Evolutionary conservation across 148 eudicot species (phyloP).

Genomic region (Rhododendron molle): DNA sequence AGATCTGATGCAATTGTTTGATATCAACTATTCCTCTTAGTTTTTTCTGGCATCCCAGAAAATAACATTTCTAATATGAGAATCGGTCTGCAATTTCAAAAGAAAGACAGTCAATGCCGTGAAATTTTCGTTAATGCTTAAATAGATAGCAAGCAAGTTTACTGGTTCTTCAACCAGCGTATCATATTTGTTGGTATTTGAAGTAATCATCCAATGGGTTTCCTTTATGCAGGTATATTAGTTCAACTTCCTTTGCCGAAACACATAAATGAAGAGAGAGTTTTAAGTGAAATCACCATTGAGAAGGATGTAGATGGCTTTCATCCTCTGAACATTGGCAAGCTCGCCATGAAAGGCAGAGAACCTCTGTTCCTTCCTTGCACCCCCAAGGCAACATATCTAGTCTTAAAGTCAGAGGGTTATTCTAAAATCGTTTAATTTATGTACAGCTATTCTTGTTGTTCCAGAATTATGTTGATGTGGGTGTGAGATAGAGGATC

Average conservation of each 20-base stretch:
- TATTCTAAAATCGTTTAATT: background rate
- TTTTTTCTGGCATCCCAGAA: background rate
- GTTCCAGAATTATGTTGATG: background rate
- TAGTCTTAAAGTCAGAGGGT: constrained; percentile 33
- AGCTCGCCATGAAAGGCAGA: constrained; percentile 99
- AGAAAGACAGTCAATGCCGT: background rate
- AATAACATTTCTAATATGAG: background rate
- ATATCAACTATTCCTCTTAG: background rate
- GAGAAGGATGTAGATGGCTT: constrained; percentile 99
- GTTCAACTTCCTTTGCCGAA: constrained; percentile 98
- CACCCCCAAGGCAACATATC: constrained; percentile 74
- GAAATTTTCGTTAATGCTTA: background rate
- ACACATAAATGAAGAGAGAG: constrained; percentile 90
- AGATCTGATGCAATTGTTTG: background rate
- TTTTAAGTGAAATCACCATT: constrained; percentile 66
- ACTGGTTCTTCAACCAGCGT: constrained; percentile 1
- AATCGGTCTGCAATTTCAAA: background rate
- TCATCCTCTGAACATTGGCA: constrained; percentile 98
- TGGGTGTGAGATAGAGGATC: background rate
- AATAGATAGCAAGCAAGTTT: background rate
- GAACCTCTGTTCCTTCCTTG: constrained; percentile 94
- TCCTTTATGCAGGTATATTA: constrained; percentile 61
- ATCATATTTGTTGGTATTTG: constrained; percentile 1
- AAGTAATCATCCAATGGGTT: background rate
- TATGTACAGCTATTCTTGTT: background rate